Base-by-base conservation (phyloP, 352 stramenopile genomes). In the Phytophthora megakarya region DNA sequence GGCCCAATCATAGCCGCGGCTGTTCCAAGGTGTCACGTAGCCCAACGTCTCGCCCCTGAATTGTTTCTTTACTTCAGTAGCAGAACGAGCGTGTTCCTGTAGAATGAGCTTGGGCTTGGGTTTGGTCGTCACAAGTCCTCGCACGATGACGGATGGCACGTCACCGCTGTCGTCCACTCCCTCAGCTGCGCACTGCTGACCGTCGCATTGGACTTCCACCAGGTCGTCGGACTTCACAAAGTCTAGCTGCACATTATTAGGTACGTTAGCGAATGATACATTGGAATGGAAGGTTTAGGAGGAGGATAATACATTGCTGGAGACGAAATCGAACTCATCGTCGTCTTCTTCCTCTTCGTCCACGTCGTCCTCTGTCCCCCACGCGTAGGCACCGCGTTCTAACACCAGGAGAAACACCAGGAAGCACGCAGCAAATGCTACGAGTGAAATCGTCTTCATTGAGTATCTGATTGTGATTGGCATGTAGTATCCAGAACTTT, bases 1-100 rank as follows among this genome's bases (percentile, higher is more conserved):
- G 57, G 84, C 81, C 40, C 77, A 76, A 52, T 91, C 75, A 62
- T 93, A 94, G n/a, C 86, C 86, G 15, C 76, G 78, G 21, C 51
- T 81, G 73, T 94, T 92, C 84, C 86, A 94, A 12, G 86, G 86
- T 3, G 86, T 94, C 56, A 94, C 84, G 58, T 92, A 94, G 18
- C 80, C 84, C 28, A 94, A 58, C 22, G 72, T 81, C 59, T 93
- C 84, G 15, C 80, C 78, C 12, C 30, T 18, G 37, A 91, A 90
- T 10, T 59, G 37, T 39, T 85, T 84, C 5, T 70, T 30, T 16
- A 68, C 38, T 16, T 51, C 51, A 12, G 16, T 74, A 7, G 48
- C 60, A 8, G 53, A 55, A 19, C 68, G 64, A 12, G 57, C 65
- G 18, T 82, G 78, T 37, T 73, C 61, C 42, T 85, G 65, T 55